Conservation (phyloP, 2,329 filamentous ascomycete genomes). For the Colletotrichum sp. region DNA sequence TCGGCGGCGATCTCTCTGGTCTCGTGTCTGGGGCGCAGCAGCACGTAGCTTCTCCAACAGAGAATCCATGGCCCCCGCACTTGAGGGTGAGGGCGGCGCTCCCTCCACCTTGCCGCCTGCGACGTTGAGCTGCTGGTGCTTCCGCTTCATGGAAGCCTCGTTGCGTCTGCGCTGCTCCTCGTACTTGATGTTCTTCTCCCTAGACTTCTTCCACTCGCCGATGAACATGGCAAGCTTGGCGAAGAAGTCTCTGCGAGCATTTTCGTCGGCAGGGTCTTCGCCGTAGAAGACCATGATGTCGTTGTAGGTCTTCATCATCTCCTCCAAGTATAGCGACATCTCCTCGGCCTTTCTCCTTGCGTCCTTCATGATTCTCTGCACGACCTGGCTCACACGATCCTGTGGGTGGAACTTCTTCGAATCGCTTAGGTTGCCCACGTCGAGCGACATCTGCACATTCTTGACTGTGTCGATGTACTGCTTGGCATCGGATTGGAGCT, state of each 20-base stretch:
- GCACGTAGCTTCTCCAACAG: constrained; percentile 93
- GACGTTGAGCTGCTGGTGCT: constrained; percentile 72
- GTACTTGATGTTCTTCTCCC: constrained; percentile 84
- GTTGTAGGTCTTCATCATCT: constrained; percentile 89
- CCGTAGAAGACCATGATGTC: constrained; percentile 98
- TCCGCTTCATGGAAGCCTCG: constrained; percentile 91
- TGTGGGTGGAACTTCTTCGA: constrained; percentile 98
- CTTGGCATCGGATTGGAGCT: constrained; percentile 84
- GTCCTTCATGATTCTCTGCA: constrained; percentile 95
- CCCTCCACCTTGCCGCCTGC: constrained; percentile 40
- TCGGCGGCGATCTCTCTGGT: constrained; percentile 86
- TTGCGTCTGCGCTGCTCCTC: constrained; percentile 87
- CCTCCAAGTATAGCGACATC: constrained; percentile 89
- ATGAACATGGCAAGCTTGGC: constrained; percentile 90
- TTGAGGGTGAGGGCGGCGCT: constrained; percentile 67
- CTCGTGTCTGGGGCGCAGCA: constrained; percentile 86
- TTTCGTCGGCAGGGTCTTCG: constrained; percentile 90
- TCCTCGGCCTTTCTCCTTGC: constrained; percentile 95
- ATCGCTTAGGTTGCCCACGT: constrained; percentile 92
- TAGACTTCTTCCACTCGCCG: constrained; percentile 93
- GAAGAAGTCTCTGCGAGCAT: constrained; percentile 94
- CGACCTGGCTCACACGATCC: constrained; percentile 89
- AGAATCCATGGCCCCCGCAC: constrained; percentile 93
- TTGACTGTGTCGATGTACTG: constrained; percentile 94
- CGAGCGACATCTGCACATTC: constrained; percentile 90